Percentiles rank a stretch among this genome's conserved stretches.
Evolutionary conservation across 768 basidiomycete genomes (phyloP).

Genomic region (Hysterangium stoloniferum): DNA sequence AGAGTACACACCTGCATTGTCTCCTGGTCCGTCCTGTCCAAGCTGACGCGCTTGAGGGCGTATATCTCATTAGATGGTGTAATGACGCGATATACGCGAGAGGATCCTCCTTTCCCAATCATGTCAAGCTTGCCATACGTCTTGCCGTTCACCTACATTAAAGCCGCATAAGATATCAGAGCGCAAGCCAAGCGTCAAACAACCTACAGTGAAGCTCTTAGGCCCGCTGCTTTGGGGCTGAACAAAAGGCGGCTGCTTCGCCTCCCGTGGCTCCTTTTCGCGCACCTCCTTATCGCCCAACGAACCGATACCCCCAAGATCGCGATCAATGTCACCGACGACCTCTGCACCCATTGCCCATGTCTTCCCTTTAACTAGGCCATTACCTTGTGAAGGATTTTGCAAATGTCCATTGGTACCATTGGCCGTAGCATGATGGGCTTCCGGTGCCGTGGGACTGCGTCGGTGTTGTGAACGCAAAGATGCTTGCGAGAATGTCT

Average conservation of each 20-base stretch:
- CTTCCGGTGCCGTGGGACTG: slow-evolving; percentile 65
- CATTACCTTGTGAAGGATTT: slow-evolving; percentile 18
- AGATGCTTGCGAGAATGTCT: background rate
- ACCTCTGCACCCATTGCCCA: slow-evolving; percentile 38
- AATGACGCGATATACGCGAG: slow-evolving; percentile 91
- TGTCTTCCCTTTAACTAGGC: slow-evolving; percentile 26
- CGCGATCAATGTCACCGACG: slow-evolving; percentile 29
- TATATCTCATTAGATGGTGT: slow-evolving; percentile 68
- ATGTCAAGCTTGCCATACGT: slow-evolving; percentile 78
- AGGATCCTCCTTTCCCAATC: slow-evolving; percentile 91
- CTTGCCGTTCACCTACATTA: slow-evolving; percentile 70
- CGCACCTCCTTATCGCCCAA: slow-evolving; percentile 19
- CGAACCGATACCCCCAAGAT: slow-evolving; percentile 12
- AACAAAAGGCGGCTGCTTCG: background rate
- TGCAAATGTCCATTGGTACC: slow-evolving; percentile 14
- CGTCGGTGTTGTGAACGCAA: slow-evolving; percentile 42
- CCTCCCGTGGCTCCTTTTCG: slow-evolving; percentile 11
- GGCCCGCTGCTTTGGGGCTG: slow-evolving; percentile 4
- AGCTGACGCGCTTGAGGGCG: slow-evolving; percentile 86
- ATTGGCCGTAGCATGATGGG: slow-evolving; percentile 32
- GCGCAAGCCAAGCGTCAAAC: background rate
- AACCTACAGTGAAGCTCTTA: slow-evolving; percentile 1
- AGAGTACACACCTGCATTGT: slow-evolving; percentile 46
- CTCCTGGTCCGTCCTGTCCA: slow-evolving; percentile 84
- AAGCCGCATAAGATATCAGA: background rate